Evolutionary conservation across 352 stramenopile genomes (phyloP), one percentile per base, ranked within the genome.

Genomic region (Pythium aquatile): DNA sequence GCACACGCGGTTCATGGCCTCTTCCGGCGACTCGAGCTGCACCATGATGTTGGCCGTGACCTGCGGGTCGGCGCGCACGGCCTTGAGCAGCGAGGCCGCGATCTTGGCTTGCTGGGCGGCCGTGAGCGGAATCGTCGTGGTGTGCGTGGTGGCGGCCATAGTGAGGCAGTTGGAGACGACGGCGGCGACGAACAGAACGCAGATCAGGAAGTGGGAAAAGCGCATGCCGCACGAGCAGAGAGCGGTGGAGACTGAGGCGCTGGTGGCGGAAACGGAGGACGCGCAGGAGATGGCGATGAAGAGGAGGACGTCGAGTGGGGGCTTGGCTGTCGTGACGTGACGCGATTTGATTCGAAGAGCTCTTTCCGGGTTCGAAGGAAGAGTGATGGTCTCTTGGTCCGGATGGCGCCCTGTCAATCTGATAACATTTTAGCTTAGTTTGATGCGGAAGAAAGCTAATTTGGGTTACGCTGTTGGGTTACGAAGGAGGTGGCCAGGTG

Each of bases 11-110:
- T 72, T 35, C n/a, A 78, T 58, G 30, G 65, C 59, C 32, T 77
- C 61, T 28, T 75, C 53, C 1, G 77, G 72, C 37, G 77, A 81
- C 44, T 70, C 59, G 44, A 90, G 66, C 68, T 87, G 73, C 29
- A 87, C 63, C 75, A 87, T 77, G 52, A 90, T 64, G 65, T 90
- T 71, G 56, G 77, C 70, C 3, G 63, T 58, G 9, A 73, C 59
- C 13, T 55, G 39, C 17, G 54, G 14, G 29, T 78, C 68, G 2
- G 48, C 28, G 35, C 75, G 58, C 40, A 90, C 72, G 17, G 68
- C 62, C 9, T 20, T 39, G 29, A 76, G 69, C 58, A 90, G 59
- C 10, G 68, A 52, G 0, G 55, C 30, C 4, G 55, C 72, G 42
- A 87, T 68, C 61, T 90, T 90, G 32, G 42, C 28, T 55, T 83